Percentiles rank a stretch among this genome's conserved stretches.
These are phyloP conservation scores for Orbilia brochopaga DNA, from an alignment of 2,329 filamentous ascomycete genomes.

Conservation along the genomic window DNA sequence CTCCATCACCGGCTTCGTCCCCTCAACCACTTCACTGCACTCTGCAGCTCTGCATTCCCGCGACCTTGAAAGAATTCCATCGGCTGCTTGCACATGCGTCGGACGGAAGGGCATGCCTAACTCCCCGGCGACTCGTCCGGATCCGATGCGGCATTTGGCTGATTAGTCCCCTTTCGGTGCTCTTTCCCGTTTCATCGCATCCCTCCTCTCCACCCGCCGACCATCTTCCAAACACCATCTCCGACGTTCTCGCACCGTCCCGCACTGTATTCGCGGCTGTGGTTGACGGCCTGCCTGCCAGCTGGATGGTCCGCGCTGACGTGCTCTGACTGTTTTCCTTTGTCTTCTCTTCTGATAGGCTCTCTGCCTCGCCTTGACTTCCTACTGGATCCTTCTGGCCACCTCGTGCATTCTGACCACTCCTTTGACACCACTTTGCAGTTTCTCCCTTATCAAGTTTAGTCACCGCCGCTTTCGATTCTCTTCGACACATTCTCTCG, in stretches of 20 bases:
- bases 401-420: slow-evolving; percentile 23
- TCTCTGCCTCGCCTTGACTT: slow-evolving; percentile 27
- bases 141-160: neutral
- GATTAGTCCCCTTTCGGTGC: slow-evolving; percentile 5
- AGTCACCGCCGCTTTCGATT: slow-evolving; percentile 14
- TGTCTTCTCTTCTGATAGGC: slow-evolving; percentile 5
- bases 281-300: slow-evolving; percentile 13
- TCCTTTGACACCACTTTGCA: slow-evolving; percentile 31
- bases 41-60: neutral
- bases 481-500: slow-evolving; percentile 21
- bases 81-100: slow-evolving; percentile 1
- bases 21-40: neutral
- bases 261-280: neutral
- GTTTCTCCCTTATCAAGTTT: slow-evolving; percentile 14
- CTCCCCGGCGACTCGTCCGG: slow-evolving; percentile 4
- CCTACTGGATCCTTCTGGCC: slow-evolving; percentile 23
- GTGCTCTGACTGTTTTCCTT: slow-evolving; percentile 35
- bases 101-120: slow-evolving; percentile 10
- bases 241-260: neutral
- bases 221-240: neutral
- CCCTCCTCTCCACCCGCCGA: neutral
- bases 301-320: slow-evolving; percentile 43
- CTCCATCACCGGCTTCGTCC: no score
- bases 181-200: slow-evolving; percentile 3
- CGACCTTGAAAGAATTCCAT: neutral